A percentile compares a stretch with the other conserved stretches of the same genome.
Evolutionary conservation across 805 yeast species (phyloP).

Genomic region (Wickerhamiella shivajii): DNA sequence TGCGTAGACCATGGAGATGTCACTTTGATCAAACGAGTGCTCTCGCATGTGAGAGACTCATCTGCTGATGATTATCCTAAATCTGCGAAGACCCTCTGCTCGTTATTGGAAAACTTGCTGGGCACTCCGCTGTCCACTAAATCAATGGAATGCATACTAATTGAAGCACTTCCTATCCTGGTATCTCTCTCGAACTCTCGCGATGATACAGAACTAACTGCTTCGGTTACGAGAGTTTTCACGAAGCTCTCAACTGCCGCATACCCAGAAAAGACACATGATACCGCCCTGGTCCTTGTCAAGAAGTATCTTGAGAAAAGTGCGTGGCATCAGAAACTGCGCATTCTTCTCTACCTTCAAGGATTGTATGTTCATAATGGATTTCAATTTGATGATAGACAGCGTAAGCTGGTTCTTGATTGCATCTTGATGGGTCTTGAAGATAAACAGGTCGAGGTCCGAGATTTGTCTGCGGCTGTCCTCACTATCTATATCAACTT

Average conservation of each 20-base stretch:
- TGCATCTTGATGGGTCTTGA: slow-evolving; percentile 40
- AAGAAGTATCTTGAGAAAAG: slow-evolving; percentile 16
- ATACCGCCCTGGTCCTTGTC: slow-evolving; percentile 23
- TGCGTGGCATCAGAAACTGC: slow-evolving; percentile 46
- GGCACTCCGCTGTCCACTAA: neutral
- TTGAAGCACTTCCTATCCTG: slow-evolving; percentile 53
- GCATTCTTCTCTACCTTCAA: slow-evolving; percentile 56
- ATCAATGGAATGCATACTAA: slow-evolving; percentile 5
- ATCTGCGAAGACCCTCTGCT: slow-evolving; percentile 47
- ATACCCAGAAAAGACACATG: slow-evolving; percentile 31
- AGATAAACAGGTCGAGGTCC: slow-evolving; percentile 54
- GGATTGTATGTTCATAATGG: slow-evolving; percentile 57
- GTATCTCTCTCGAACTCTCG: slow-evolving; percentile 49
- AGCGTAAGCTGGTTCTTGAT: slow-evolving; percentile 36
- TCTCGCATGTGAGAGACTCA: neutral
- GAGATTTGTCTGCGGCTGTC: slow-evolving; percentile 57
- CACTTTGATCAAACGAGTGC: neutral
- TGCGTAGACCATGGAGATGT: neutral
- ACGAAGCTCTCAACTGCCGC: slow-evolving; percentile 35
- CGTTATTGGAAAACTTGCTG: slow-evolving; percentile 31
- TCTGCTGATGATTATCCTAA: slow-evolving; percentile 47
- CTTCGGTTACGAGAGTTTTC: slow-evolving; percentile 34
- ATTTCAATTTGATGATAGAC: slow-evolving; percentile 34
- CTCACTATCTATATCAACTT: slow-evolving; percentile 70
- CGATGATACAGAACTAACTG: slow-evolving; percentile 53